Evolutionary conservation across 805 yeast genomes (phyloP), one percentile per base, ranked within the genome.

Genomic region (Metschnikowia lunata): DNA sequence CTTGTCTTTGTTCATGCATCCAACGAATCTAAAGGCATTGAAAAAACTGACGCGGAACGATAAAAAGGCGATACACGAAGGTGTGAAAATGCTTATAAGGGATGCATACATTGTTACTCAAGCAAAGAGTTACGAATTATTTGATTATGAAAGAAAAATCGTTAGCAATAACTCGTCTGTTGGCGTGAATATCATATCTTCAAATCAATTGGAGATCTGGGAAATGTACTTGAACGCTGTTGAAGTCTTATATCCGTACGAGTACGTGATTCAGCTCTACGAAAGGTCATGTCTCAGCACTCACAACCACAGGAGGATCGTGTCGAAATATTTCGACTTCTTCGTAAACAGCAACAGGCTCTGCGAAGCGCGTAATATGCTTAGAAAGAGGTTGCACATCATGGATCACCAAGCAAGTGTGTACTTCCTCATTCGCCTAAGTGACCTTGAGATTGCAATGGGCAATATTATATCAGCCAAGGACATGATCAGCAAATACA

Each of bases 71-170:
- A 65, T 57, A 5, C 47, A 59, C 32, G 51, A 59, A 4, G 71
- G 67, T 42, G 50, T 79, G 30, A 73, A 72, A 46, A 79, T 79
- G 49, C 51, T 67, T 6, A 75, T 71, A 48, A 69, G 73, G 4
- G 85, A 82, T 54, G 62, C 71, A 4, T 81, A 72, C 55, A 76
- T 79, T 26, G 71, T 80, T 0, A 76, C 78, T 0, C 87, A 82
- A 52, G 78, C 66, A 51, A 70, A 73, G 37, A 67, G 71, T 1
- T 78, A 63, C 58, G 78, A 77, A 46, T 42, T 78, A 10, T 80
- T 69, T 57, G 59, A 63, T 8, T 81, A 58, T 58, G 88, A 82
- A 48, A 68, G 69, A 45, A 56, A 59, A 1, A 52, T 79, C n/a
- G 34, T 35, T 6, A 36, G 15, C 13, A 30, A 36, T 15, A 27